Conservation (phyloP, 148 eudicot species). For the Talinum fruticosum region DNA sequence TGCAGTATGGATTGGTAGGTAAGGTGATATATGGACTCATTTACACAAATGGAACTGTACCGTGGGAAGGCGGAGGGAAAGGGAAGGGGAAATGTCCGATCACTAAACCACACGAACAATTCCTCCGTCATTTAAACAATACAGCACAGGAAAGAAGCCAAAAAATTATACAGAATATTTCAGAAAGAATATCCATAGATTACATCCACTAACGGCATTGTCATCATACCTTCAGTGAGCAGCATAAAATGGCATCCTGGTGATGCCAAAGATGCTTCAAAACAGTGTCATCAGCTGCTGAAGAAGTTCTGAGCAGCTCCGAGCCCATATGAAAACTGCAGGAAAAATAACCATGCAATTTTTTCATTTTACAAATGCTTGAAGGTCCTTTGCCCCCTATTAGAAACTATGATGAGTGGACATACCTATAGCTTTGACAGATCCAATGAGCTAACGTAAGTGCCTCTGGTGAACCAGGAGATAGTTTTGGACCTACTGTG, state of each 20-base stretch:
- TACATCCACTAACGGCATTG: neutral
- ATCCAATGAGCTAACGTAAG: conserved; percentile 88
- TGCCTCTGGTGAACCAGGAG: conserved; percentile 88
- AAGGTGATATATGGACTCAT: no score
- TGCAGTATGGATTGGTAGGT: no score
- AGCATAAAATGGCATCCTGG: conserved; percentile 90
- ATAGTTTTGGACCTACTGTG: conserved; percentile 57
- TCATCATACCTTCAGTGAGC: conserved; percentile 74
- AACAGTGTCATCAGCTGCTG: conserved; percentile 52
- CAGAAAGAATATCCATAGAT: neutral
- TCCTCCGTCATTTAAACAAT: neutral
- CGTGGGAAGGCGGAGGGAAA: no score
- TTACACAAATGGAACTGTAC: no score
- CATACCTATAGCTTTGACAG: conserved; percentile 83
- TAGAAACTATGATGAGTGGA: neutral
- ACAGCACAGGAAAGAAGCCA: neutral
- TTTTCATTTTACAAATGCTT: neutral
- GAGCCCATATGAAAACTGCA: conserved; percentile 72
- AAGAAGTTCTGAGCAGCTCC: conserved; percentile 56
- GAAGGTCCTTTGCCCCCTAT: neutral
- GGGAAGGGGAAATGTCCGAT: no score
- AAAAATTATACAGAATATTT: neutral
- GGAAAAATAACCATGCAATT: neutral
- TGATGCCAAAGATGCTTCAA: conserved; percentile 94
- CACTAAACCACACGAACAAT: neutral